A percentile compares a stretch with the other conserved stretches of the same genome.
Conservation (phyloP, 2,329 filamentous ascomycete genomes). For the Fusarium camptoceras region DNA sequence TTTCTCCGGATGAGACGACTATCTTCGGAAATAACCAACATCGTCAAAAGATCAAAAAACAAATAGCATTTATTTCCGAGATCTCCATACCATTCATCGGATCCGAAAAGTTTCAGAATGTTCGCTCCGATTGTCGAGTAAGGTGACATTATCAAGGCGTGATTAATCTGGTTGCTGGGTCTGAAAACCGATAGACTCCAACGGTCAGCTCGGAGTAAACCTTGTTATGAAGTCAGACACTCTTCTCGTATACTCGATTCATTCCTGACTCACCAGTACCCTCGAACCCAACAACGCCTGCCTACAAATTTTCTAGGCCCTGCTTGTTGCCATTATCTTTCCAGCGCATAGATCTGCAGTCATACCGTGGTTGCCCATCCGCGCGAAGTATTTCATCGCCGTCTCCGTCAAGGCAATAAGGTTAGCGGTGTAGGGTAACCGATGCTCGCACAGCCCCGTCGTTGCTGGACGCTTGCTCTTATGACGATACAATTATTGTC, state of each 20-base stretch:
- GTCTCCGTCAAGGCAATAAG: background rate
- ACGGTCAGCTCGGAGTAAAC: background rate
- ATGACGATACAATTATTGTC: background rate
- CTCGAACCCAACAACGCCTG: background rate
- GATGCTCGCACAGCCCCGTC: background rate
- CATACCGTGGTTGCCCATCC: background rate
- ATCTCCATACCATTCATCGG: background rate
- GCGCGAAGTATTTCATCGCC: background rate
- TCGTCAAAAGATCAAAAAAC: background rate
- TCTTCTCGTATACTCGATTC: background rate
- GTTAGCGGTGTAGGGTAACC: background rate
- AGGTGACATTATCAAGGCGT: too few species aligned
- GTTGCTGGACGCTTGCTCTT: background rate
- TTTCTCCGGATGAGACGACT: background rate
- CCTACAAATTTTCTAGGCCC: fast-evolving
- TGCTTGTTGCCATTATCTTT: background rate
- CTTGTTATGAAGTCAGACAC: background rate
- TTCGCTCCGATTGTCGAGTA: background rate
- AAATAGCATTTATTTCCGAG: background rate
- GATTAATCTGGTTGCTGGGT: too few species aligned
- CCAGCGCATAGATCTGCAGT: background rate
- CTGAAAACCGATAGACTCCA: background rate
- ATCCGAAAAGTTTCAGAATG: too few species aligned
- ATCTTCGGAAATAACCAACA: background rate
- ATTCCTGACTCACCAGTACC: background rate